Conservation (phyloP, 2,329 filamentous ascomycete species). For the Boeremia lycopersici region DNA sequence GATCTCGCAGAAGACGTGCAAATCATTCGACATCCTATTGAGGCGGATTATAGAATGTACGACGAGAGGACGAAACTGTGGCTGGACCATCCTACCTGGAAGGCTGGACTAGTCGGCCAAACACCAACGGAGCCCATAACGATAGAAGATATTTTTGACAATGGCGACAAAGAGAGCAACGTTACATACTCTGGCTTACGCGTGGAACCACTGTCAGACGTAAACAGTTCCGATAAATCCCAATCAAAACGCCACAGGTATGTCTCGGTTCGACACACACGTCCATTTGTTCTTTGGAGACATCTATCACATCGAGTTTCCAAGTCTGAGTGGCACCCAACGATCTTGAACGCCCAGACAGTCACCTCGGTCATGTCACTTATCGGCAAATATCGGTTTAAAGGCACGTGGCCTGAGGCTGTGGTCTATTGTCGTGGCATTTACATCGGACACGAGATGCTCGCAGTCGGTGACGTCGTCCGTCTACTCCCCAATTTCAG, state of each 20-base stretch:
- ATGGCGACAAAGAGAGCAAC: conserved; percentile 48
- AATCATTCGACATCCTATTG: conserved; percentile 36
- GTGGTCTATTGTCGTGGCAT: conserved; percentile 60
- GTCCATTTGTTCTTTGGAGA: conserved; percentile 62
- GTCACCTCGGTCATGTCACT: conserved; percentile 60
- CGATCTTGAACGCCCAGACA: conserved; percentile 60
- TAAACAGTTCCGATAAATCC: conserved; percentile 57
- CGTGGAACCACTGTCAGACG: conserved; percentile 62
- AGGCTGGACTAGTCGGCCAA: conserved; percentile 63
- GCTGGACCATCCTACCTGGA: conserved; percentile 57
- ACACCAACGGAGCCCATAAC: conserved; percentile 51
- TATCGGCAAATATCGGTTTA: conserved; percentile 59
- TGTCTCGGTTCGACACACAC: conserved; percentile 58
- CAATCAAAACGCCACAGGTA: conserved; percentile 62
- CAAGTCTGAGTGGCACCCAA: conserved; percentile 57
- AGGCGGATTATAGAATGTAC: conserved; percentile 33
- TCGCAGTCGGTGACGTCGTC: conserved; percentile 61
- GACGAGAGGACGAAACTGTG: conserved; percentile 30
- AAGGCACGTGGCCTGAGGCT: conserved; percentile 61
- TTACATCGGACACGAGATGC: conserved; percentile 62
- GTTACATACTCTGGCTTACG: conserved; percentile 62
- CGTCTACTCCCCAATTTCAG: conserved; percentile 50
- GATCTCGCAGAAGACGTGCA: conserved; percentile 35
- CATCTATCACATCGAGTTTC: conserved; percentile 53
- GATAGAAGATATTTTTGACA: conserved; percentile 54